phyloP scores from a whole-genome alignment of 2,329 filamentous ascomycete genomes.

The Phyllachora maydis region DNA sequence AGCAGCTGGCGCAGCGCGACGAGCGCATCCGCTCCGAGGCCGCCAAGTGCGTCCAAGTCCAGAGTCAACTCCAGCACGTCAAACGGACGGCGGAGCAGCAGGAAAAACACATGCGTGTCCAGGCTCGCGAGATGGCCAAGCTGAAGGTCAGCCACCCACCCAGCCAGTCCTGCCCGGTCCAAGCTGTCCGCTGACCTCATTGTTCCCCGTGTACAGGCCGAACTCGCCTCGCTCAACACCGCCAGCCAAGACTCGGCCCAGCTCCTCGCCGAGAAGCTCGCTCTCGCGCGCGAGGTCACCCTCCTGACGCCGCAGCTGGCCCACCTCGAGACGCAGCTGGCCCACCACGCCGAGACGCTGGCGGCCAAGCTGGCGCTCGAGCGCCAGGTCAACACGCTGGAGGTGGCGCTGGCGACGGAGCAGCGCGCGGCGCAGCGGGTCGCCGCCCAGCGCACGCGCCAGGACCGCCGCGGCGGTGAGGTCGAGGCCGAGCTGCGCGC shows the following conservation, averaged over 20 bases:
- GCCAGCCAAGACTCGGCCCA: slow-evolving; percentile 51
- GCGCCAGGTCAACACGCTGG: slow-evolving; percentile 53
- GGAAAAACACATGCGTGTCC: slow-evolving; percentile 24
- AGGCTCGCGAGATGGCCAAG: slow-evolving; percentile 23
- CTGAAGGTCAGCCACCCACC: slow-evolving; percentile 18
- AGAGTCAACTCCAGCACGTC: slow-evolving; percentile 19
- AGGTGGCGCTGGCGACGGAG: slow-evolving; percentile 69
- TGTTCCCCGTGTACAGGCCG: slow-evolving; percentile 38
- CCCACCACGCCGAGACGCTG: slow-evolving; percentile 44
- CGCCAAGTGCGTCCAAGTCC: slow-evolving; percentile 17
- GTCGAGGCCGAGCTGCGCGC: slow-evolving; percentile 9
- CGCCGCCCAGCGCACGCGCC: slow-evolving; percentile 17
- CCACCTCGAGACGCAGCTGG: slow-evolving; percentile 30
- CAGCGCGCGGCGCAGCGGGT: slow-evolving; percentile 46
- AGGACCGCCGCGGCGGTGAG: slow-evolving; percentile 14
- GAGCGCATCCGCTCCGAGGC: slow-evolving; percentile 30
- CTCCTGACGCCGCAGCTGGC: slow-evolving; percentile 33
- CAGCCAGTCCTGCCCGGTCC: not conserved
- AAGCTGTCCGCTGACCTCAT: slow-evolving; percentile 7
- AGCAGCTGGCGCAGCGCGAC: slow-evolving; percentile 38
- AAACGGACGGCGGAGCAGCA: slow-evolving; percentile 21
- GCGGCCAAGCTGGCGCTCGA: slow-evolving; percentile 65
- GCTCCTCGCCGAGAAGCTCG: slow-evolving; percentile 36
- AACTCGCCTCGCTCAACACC: slow-evolving; percentile 47
- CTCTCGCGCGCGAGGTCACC: slow-evolving; percentile 27